A percentile compares a stretch with the other conserved stretches of the same genome.
Evolutionary conservation across 495 filamentous ascomycete species (phyloP).

Genomic region (Chaetomium cochliodes): DNA sequence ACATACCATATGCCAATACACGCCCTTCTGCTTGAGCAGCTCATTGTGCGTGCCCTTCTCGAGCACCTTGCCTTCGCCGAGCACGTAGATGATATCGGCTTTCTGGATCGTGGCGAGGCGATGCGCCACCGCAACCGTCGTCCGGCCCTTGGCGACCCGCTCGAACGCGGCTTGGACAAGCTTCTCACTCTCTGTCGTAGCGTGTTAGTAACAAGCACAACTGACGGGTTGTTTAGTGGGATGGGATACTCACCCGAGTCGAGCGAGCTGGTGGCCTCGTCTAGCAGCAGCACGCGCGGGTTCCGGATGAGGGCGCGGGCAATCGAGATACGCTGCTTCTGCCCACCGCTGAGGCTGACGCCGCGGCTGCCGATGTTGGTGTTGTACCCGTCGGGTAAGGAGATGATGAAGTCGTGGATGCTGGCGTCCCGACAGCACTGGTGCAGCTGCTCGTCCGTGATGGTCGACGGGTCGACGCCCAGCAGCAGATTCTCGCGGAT

Average conservation of each 20-base stretch:
- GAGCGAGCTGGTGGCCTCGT: slow-evolving; percentile 76
- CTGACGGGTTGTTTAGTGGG: too few species aligned
- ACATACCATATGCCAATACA: slow-evolving; percentile 49
- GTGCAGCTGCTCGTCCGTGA: slow-evolving; percentile 53
- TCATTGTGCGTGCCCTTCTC: slow-evolving; percentile 54
- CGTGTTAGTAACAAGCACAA: background rate
- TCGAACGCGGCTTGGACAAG: slow-evolving; percentile 69
- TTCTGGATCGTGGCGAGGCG: slow-evolving; percentile 53
- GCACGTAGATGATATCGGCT: slow-evolving; percentile 56
- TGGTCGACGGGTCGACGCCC: slow-evolving; percentile 42
- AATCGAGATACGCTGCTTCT: slow-evolving; percentile 73
- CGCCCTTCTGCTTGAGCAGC: slow-evolving; percentile 46
- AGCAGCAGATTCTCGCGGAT: slow-evolving; percentile 60
- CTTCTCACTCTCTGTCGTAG: slow-evolving; percentile 57
- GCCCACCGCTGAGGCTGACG: slow-evolving; percentile 67
- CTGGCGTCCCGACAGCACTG: slow-evolving; percentile 59
- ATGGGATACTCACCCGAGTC: slow-evolving; percentile 49
- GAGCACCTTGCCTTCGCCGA: slow-evolving; percentile 51
- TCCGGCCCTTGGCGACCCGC: slow-evolving; percentile 57
- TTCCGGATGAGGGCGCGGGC: slow-evolving; percentile 72
- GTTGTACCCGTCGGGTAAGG: slow-evolving; percentile 58
- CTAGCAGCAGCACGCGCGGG: slow-evolving; percentile 68
- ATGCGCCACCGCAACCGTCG: slow-evolving; percentile 71
- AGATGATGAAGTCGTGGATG: slow-evolving; percentile 60
- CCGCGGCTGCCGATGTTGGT: slow-evolving; percentile 63